Conservation (phyloP, 1,139 yeast genomes). For the Arxiozyma bovina region DNA sequence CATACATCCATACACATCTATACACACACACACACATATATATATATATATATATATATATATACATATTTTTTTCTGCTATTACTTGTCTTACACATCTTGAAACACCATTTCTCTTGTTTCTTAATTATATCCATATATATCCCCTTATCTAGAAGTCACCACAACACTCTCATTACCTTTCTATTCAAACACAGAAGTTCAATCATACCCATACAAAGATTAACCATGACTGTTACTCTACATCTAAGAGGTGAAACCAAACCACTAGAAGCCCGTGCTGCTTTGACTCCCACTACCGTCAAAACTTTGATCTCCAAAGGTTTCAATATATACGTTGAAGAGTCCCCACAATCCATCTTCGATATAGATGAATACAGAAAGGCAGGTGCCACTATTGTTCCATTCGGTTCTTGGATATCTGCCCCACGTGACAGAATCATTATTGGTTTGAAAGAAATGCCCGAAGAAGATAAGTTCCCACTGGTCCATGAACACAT, state of each 20-base stretch:
- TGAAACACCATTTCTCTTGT: not conserved
- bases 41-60: too few species aligned
- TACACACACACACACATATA: not conserved
- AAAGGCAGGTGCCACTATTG: slow-evolving; percentile 74
- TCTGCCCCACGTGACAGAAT: slow-evolving; percentile 83
- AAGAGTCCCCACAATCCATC: slow-evolving; percentile 75
- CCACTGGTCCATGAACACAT: slow-evolving; percentile 93
- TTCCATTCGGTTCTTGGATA: slow-evolving; percentile 90
- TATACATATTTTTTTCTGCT: too few species aligned
- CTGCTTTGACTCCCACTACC: slow-evolving; percentile 89
- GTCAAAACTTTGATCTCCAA: slow-evolving; percentile 76
- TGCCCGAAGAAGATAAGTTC: slow-evolving; percentile 83
- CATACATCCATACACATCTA: too few species aligned
- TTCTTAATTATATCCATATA: not conserved
- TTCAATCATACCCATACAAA: not conserved
- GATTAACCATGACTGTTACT: slow-evolving; percentile 34
- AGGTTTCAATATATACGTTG: slow-evolving; percentile 83
- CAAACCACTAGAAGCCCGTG: slow-evolving; percentile 94
- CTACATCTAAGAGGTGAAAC: slow-evolving; percentile 90
- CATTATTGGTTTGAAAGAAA: slow-evolving; percentile 87
- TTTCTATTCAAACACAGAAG: not conserved
- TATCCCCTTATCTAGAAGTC: not conserved
- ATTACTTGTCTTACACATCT: not conserved
- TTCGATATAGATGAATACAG: slow-evolving; percentile 69
- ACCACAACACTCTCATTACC: not conserved